Evolutionary conservation across 148 eudicot species (phyloP), one percentile per base, ranked within the genome.

Genomic region (Amaranthus hypochondriacus): DNA sequence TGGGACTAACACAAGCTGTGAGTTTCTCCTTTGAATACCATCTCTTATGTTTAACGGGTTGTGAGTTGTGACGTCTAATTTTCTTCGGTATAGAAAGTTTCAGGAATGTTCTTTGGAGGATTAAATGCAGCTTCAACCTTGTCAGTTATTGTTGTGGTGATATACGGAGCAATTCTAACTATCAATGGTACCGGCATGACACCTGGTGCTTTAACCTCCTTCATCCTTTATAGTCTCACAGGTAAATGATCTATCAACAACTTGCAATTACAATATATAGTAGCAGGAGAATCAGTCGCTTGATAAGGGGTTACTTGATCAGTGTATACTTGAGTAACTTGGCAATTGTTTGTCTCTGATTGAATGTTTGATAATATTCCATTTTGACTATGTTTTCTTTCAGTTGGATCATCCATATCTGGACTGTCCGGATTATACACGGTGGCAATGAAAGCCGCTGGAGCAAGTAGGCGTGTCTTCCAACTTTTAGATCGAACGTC

Each of bases 391-490:
- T 73, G 39, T 56, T 51, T 48, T 5, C 62, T 46, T 81, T 86
- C 87, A 93, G 97, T 93, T 77, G 98, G 98, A 66, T 82, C 89
- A 44, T 89, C 97, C 5, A 86, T 91, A 58, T 90, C 98, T 72
- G 87, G 89, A 54, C 76, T 93, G 10, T 85, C 96, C 51, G 83
- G 92, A 44, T 78, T 93, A 78, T 93, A 93, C 80, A 88, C 94
- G 14, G 87, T 85, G 48, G 92, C 86, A 70, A 91, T 93, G 98
- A 93, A 93, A 86, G 98, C 98, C 74, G 97, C 97, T 48, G 98
- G 98, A 76, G 98, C 98, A n/a, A 93, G 98, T 75, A 91, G 97
- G 82, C 84, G 94, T 48, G 98, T 93, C 70, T 93, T 93, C 80
- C 98, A 93, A 75, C 88, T 91, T 77, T 77, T 93, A 59, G 98